Percentiles rank a stretch among this genome's conserved stretches.
Conservation (phyloP, 331 rosid genomes). For the Rosa hybrid region DNA sequence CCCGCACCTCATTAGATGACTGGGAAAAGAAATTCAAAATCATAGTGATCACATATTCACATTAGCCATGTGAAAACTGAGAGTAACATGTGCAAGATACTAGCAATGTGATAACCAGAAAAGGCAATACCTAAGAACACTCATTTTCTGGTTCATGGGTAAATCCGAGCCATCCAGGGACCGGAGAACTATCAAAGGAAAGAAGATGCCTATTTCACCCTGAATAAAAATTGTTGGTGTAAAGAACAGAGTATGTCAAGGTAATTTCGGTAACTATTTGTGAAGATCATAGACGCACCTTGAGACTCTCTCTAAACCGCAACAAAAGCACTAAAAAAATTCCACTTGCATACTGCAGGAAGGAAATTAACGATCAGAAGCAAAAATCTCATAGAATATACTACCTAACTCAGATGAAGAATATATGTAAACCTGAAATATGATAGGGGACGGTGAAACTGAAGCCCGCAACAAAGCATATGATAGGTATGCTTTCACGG, state of each 20-base stretch:
- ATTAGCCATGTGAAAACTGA: slow-evolving; percentile 7
- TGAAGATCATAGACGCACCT: slow-evolving; percentile 58
- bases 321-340: slow-evolving; percentile 86
- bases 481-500: slow-evolving; percentile 98
- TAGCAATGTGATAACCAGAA: slow-evolving; percentile 30
- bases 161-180: slow-evolving; percentile 83
- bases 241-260: slow-evolving; percentile 20
- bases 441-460: slow-evolving; percentile 86
- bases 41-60: background rate
- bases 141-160: slow-evolving; percentile 78
- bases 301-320: slow-evolving; percentile 98
- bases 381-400: slow-evolving; percentile 19
- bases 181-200: slow-evolving; percentile 92
- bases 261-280: slow-evolving; percentile 28
- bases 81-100: slow-evolving; percentile 3
- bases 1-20: slow-evolving; percentile 33
- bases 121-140: slow-evolving; percentile 79
- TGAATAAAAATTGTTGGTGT: slow-evolving; percentile 46
- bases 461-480: slow-evolving; percentile 95
- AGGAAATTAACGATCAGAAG: slow-evolving; percentile 34
- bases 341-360: slow-evolving; percentile 91
- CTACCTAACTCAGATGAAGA: background rate
- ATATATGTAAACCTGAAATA: slow-evolving; percentile 81
- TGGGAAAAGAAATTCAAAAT: slow-evolving; percentile 27
- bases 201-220: slow-evolving; percentile 99